Evolutionary conservation across 345 rosid species (phyloP).

Genomic region (Firmiana major): DNA sequence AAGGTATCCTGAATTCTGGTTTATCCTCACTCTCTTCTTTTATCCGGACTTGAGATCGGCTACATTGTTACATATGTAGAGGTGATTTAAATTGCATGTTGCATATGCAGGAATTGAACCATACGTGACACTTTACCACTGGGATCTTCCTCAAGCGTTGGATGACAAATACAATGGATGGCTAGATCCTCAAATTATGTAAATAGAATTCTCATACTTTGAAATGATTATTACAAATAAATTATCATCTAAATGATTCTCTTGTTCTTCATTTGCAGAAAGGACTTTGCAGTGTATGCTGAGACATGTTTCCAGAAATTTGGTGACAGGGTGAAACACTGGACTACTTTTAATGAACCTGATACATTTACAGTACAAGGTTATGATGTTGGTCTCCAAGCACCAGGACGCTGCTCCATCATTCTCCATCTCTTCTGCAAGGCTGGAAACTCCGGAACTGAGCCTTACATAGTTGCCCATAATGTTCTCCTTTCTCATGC

Average conservation of each 20-base stretch:
- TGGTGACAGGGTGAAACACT: conserved; percentile 89
- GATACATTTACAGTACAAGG: conserved; percentile 83
- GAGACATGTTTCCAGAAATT: conserved; percentile 83
- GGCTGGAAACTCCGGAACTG: conserved; percentile 76
- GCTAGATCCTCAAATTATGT: conserved; percentile 76
- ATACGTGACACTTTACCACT: conserved; percentile 83
- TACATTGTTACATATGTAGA: too few species aligned
- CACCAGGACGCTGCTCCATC: conserved; percentile 87
- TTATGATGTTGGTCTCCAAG: conserved; percentile 79
- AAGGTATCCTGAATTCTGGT: conserved; percentile 35
- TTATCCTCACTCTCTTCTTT: neutral
- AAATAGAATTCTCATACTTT: conserved; percentile 3
- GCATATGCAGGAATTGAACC: conserved; percentile 72
- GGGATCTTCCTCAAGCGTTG: conserved; percentile 98
- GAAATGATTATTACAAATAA: neutral
- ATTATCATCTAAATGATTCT: neutral
- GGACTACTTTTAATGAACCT: conserved; percentile 96
- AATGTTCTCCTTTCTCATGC: conserved; percentile 72
- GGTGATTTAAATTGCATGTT: too few species aligned
- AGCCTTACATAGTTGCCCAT: conserved; percentile 90
- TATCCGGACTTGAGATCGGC: too few species aligned
- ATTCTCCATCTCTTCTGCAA: conserved; percentile 58
- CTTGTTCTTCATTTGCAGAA: conserved; percentile 32
- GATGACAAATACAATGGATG: conserved; percentile 81
- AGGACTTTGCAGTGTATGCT: conserved; percentile 70